A percentile compares a stretch with the other conserved stretches of the same genome.
Conservation (phyloP, 192 early-diverging fungal genomes). For the Linnemannia elongata region DNA sequence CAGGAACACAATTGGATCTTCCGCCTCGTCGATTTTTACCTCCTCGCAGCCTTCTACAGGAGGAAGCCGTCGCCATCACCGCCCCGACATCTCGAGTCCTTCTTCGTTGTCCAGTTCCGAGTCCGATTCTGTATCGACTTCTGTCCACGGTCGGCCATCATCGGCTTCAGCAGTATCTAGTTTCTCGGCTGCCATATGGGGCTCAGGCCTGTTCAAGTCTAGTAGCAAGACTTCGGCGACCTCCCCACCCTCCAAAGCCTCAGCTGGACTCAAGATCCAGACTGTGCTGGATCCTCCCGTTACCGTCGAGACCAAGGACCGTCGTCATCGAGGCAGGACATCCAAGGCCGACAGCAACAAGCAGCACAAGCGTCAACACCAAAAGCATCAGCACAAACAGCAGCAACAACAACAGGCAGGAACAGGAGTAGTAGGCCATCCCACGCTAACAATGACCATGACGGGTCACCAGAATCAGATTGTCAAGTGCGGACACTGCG, state of each 20-base stretch:
- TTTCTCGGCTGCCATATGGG: slow-evolving; percentile 32
- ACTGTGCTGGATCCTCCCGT: background rate
- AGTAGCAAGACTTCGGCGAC: background rate
- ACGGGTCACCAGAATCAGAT: slow-evolving; percentile 30
- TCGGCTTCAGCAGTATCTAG: slow-evolving; percentile 15
- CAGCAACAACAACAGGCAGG: background rate
- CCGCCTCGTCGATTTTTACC: background rate
- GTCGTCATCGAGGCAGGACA: slow-evolving; percentile 21
- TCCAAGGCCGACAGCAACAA: background rate
- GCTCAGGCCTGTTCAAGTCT: slow-evolving; percentile 36
- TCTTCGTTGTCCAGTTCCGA: slow-evolving; percentile 29
- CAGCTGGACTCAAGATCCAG: slow-evolving; percentile 11
- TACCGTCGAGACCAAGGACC: slow-evolving; percentile 7
- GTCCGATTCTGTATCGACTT: background rate
- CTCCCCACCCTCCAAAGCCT: background rate
- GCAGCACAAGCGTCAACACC: slow-evolving; percentile 15
- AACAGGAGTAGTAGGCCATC: background rate
- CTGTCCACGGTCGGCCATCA: slow-evolving; percentile 6
- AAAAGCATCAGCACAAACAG: slow-evolving; percentile 1
- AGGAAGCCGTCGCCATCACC: background rate
- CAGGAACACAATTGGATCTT: background rate
- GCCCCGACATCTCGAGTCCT: slow-evolving; percentile 34
- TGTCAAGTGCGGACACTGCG: slow-evolving; percentile 42
- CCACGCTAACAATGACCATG: slow-evolving; percentile 29
- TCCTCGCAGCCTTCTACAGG: slow-evolving; percentile 3